Evolutionary conservation across 208 protist species (phyloP).

Genomic region (Acanthamoeba rhysodes): DNA sequence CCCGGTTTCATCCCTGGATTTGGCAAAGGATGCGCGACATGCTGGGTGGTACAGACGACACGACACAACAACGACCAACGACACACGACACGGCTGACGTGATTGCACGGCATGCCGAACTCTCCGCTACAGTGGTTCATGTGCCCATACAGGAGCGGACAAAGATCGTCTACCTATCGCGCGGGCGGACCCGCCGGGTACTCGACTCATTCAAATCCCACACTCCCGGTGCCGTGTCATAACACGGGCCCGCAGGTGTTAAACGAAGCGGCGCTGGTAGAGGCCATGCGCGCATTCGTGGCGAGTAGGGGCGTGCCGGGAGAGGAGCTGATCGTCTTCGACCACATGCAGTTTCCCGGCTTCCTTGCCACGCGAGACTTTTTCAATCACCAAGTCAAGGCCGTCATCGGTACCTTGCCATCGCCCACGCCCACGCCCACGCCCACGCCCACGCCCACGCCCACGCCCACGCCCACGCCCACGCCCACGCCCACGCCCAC

Average conservation of each 20-base stretch:
- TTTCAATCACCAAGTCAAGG: constrained; percentile 21
- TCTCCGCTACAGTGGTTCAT: too few relatives aligned
- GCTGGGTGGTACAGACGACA: neutral
- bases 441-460: too few relatives aligned
- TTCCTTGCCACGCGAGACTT: constrained; percentile 26
- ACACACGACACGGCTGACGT: too few relatives aligned
- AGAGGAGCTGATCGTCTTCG: constrained; percentile 22
- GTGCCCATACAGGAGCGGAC: neutral
- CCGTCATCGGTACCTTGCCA: neutral
- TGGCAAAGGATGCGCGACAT: constrained; percentile 28
- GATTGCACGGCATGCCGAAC: too few relatives aligned
- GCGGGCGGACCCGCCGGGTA: neutral
- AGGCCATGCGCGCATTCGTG: neutral
- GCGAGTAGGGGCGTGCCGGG: neutral
- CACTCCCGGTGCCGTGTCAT: too few relatives aligned
- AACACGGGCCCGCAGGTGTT: neutral
- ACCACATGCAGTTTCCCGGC: neutral
- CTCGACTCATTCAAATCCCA: neutral
- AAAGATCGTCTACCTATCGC: constrained; percentile 35
- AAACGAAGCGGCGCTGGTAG: neutral
- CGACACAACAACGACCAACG: too few relatives aligned
- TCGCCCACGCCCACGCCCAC: neutral
- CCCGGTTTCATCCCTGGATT: constrained; percentile 24
- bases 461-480: neutral
- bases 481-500: neutral